Evolutionary conservation across 495 filamentous ascomycete genomes (phyloP).

Genomic region (Tuber calosporum): DNA sequence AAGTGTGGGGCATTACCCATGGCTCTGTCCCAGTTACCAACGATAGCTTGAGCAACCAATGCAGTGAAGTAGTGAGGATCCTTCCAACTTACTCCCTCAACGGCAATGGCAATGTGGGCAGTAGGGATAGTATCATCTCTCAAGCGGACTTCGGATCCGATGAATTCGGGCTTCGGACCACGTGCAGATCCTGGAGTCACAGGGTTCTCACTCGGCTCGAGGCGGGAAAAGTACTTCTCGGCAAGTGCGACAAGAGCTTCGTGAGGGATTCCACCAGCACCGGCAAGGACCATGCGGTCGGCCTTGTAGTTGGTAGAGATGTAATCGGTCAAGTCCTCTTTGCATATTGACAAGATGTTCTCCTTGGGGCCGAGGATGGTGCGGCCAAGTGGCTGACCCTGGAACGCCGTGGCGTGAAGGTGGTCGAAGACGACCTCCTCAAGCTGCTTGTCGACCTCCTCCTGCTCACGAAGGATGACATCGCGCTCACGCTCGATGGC

Average conservation of each 20-base stretch:
- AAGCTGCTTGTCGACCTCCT: slow-evolving; percentile 99
- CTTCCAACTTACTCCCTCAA: slow-evolving; percentile 99
- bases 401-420: slow-evolving; percentile 95
- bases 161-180: slow-evolving; percentile 83
- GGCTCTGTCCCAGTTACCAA: slow-evolving; percentile 98
- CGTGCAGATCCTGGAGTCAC: slow-evolving; percentile 60
- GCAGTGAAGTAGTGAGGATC: slow-evolving; percentile 98
- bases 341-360: slow-evolving; percentile 94
- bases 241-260: slow-evolving; percentile 87
- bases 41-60: slow-evolving; percentile 93
- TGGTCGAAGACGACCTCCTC: slow-evolving; percentile 99
- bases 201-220: slow-evolving; percentile 60
- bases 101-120: slow-evolving; percentile 95
- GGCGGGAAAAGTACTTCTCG: slow-evolving; percentile 82
- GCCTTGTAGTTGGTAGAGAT: slow-evolving; percentile 99
- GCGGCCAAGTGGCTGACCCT: slow-evolving; percentile 88
- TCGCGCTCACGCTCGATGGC: slow-evolving; percentile 96
- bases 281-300: slow-evolving; percentile 98
- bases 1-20: slow-evolving; percentile 95
- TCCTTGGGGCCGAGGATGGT: slow-evolving; percentile 96
- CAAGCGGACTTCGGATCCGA: slow-evolving; percentile 89
- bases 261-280: slow-evolving; percentile 89
- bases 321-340: slow-evolving; percentile 82
- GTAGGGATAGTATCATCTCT: slow-evolving; percentile 93
- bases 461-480: slow-evolving; percentile 95